phyloP scores from a whole-genome alignment of 2,329 filamentous ascomycete species.

The Xylariales sp. region DNA sequence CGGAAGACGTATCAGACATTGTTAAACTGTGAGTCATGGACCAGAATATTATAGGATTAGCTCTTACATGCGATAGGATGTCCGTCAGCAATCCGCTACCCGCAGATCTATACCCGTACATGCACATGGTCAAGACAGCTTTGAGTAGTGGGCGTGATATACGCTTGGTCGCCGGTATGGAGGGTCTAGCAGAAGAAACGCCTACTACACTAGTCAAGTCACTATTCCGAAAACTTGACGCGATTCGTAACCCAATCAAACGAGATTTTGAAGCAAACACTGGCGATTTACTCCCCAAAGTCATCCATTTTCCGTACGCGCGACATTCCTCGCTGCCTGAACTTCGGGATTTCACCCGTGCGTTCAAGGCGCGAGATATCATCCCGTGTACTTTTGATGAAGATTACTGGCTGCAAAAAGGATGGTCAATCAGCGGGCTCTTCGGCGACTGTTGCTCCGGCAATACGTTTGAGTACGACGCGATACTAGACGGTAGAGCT shows the following conservation, averaged over 20 bases:
- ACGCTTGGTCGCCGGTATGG: constrained; percentile 49
- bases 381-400: constrained; percentile 83
- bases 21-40: constrained; percentile 51
- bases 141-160: constrained; percentile 50
- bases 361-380: constrained; percentile 79
- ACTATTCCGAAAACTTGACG: constrained; percentile 36
- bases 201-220: constrained; percentile 34
- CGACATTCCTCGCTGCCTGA: constrained; percentile 89
- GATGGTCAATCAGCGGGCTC: constrained; percentile 71
- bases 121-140: constrained; percentile 39
- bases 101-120: constrained; percentile 27
- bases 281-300: constrained; percentile 50
- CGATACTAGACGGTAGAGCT: constrained; percentile 60
- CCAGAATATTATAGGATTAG: not conserved
- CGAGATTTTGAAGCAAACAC: constrained; percentile 11
- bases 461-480: constrained; percentile 72
- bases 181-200: constrained; percentile 44
- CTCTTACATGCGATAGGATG: constrained; percentile 31
- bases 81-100: constrained; percentile 8
- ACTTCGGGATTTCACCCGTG: constrained; percentile 74
- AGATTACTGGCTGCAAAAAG: constrained; percentile 69
- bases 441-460: constrained; percentile 78
- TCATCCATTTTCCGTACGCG: constrained; percentile 81
- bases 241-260: constrained; percentile 32
- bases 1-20: constrained; percentile 65